phyloP scores from a whole-genome alignment of 257 asterid species.

The Agastache rugosa region DNA sequence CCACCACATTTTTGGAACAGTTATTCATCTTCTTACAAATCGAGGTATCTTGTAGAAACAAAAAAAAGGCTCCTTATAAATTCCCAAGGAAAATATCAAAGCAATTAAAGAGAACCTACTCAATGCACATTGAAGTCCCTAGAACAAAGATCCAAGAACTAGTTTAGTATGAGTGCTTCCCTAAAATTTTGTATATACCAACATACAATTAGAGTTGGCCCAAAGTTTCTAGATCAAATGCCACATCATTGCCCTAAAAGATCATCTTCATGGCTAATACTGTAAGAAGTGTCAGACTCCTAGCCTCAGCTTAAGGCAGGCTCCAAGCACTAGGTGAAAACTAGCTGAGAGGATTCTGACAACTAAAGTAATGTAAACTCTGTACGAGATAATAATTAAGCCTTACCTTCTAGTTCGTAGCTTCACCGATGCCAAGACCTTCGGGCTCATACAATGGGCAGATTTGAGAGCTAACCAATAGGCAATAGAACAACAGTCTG shows the following conservation, averaged over 20 bases:
- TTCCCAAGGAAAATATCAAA: too few relatives aligned
- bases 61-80: neutral
- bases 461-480: neutral
- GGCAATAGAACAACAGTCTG: neutral
- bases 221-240: neutral
- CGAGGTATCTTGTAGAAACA: neutral
- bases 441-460: neutral
- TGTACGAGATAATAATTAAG: neutral
- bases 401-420: neutral
- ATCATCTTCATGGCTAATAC: neutral
- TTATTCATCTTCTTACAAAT: neutral
- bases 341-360: neutral
- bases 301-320: slow-evolving; percentile 5
- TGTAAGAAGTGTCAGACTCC: neutral
- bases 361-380: neutral
- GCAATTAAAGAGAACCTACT: too few relatives aligned
- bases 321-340: neutral
- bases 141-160: neutral
- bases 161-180: neutral
- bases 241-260: neutral
- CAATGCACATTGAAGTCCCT: neutral
- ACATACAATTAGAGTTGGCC: neutral
- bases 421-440: neutral
- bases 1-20: neutral
- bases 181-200: neutral